Evolutionary conservation across 2,329 filamentous ascomycete species (phyloP), one percentile per base, ranked within the genome.

Genomic region (Aspergillus sp.): DNA sequence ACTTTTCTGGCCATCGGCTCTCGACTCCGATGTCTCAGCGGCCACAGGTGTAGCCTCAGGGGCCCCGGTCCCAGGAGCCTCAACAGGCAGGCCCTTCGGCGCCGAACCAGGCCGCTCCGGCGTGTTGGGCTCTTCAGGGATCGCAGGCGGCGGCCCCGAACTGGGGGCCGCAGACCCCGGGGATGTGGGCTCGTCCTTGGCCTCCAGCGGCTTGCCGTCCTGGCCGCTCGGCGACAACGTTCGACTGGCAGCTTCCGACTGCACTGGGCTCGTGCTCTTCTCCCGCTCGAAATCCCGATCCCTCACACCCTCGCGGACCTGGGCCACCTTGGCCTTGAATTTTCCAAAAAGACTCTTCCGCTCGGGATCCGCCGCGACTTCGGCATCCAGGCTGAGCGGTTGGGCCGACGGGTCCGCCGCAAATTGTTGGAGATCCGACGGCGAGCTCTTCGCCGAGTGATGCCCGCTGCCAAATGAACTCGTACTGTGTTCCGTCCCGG

Each of bases 381-480:
- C 48, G 38, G 60, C 55, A 35, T 65, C 60, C 30, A 57, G 41
- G 25, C 48, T 64, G 34, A 55, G 53, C 30, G 45, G 56, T 35
- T 48, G 53, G 36, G 44, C 51, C 15, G 55, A 52, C 5, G 54
- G 47, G 26, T 65, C 63, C 17, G 52, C 48, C 13, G 44, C 48
- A 24, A 61, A 58, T 29, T 60, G 45, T 31, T 60, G 58, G 27
- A 63, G 58, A 19, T 63, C 65, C n/a, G 59, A 61, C 3, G 59
- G 55, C 7, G 62, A 62, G 38, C 63, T 68, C 37, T 67, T 64
- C 37, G 61, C 55, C 5, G 60, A 63, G 35, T 65, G 59, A 35
- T 48, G 55, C 8, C 69, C 72, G 49, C 80, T 85, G 12, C 75
- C 75, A 29, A 86, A 64, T 0, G 81, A 83, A 26, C 75, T 80